phyloP scores from a whole-genome alignment of 2,329 filamentous ascomycete genomes.

The Stachybotrys chlorohalonatus region DNA sequence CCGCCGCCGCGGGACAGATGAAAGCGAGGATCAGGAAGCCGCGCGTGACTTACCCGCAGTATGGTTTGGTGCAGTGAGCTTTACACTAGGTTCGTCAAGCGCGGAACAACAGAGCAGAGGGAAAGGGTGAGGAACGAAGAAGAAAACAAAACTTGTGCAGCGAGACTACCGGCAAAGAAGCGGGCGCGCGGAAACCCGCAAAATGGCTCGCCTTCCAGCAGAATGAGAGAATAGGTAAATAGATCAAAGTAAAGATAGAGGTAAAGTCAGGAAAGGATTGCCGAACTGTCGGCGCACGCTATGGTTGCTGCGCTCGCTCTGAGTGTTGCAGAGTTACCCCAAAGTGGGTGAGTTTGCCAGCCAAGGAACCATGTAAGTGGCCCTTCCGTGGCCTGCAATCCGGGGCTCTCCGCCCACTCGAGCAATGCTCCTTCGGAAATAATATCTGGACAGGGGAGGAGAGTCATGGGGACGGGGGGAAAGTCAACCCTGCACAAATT shows the following conservation, averaged over 20 bases:
- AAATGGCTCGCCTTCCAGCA: not conserved
- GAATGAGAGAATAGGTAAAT: not conserved
- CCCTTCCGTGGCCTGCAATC: conserved; percentile 21
- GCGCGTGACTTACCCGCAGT: not conserved
- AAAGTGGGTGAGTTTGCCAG: not conserved
- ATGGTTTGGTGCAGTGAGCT: not conserved
- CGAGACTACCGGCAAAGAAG: too few relatives aligned
- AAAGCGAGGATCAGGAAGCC: not conserved
- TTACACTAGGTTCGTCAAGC: too few relatives aligned
- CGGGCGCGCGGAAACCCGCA: not conserved
- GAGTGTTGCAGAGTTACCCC: not conserved
- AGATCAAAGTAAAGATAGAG: not conserved
- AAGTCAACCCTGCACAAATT: conserved; percentile 27
- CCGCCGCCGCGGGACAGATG: not conserved
- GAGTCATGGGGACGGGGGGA: conserved; percentile 18
- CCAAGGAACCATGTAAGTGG: conserved; percentile 15
- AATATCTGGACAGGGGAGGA: conserved; percentile 35
- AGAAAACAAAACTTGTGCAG: too few relatives aligned
- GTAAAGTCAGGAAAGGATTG: not conserved
- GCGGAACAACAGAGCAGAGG: too few relatives aligned
- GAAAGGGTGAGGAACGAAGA: too few relatives aligned
- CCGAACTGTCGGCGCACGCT: not conserved
- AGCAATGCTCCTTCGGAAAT: conserved; percentile 35
- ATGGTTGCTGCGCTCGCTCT: not conserved
- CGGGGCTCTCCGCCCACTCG: conserved; percentile 36